phyloP scores from a whole-genome alignment of 768 basidiomycete species.

The Lactifluus pinguis region DNA sequence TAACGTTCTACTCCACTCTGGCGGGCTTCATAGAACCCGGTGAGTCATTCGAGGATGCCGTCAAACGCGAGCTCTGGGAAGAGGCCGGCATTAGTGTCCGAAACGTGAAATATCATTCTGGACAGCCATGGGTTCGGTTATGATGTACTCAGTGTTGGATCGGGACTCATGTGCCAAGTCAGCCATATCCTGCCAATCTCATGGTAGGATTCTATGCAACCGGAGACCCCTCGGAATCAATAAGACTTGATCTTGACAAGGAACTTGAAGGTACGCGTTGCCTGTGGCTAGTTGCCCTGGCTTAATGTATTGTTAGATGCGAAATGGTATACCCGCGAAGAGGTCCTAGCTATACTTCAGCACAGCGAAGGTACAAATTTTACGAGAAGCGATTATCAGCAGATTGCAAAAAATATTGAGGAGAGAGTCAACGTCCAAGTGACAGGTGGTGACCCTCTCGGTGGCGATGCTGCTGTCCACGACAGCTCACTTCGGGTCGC shows the following conservation, averaged over 20 bases:
- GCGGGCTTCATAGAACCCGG: slow-evolving; percentile 94
- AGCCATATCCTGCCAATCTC: slow-evolving; percentile 87
- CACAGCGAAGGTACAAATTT: slow-evolving; percentile 44
- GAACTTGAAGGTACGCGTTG: slow-evolving; percentile 68
- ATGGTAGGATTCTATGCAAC: slow-evolving; percentile 88
- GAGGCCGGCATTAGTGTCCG: slow-evolving; percentile 88
- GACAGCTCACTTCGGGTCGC: slow-evolving; percentile 16
- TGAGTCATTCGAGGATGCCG: slow-evolving; percentile 91
- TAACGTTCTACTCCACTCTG: slow-evolving; percentile 75
- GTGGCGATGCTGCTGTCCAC: slow-evolving; percentile 25
- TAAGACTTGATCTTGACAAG: slow-evolving; percentile 85
- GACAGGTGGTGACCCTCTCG: slow-evolving; percentile 20
- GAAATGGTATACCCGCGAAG: slow-evolving; percentile 74
- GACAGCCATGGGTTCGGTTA: slow-evolving; percentile 69
- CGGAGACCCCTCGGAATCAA: slow-evolving; percentile 61
- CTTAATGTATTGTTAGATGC: slow-evolving; percentile 48
- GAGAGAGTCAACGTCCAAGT: slow-evolving; percentile 24
- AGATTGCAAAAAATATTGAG: slow-evolving; percentile 35
- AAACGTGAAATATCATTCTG: slow-evolving; percentile 77
- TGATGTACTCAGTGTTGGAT: not conserved
- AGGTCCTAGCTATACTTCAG: slow-evolving; percentile 56
- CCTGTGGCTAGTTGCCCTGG: not conserved
- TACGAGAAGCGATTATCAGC: slow-evolving; percentile 41
- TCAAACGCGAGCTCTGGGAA: slow-evolving; percentile 89
- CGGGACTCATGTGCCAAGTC: not conserved